phyloP scores from a whole-genome alignment of 1,139 yeast genomes.

The Lodderomyces parapsilosis region DNA sequence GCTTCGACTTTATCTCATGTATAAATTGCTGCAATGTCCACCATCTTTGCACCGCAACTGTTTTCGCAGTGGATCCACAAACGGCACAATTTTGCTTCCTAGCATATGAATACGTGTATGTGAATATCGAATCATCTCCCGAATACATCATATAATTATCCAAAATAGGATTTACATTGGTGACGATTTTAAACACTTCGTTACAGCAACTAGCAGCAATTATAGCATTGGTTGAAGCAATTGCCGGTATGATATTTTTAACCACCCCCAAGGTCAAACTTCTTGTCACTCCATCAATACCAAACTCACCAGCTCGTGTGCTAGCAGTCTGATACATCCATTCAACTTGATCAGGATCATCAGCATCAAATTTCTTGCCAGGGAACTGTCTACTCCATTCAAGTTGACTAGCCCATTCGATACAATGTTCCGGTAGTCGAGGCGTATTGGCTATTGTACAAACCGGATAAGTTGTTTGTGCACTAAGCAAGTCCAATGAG shows the following conservation, averaged over 20 bases:
- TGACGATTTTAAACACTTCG: conserved; percentile 78
- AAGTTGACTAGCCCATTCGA: conserved; percentile 83
- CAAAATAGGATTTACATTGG: conserved; percentile 65
- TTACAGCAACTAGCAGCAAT: conserved; percentile 90
- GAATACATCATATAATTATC: conserved; percentile 86
- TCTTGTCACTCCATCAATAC: conserved; percentile 72
- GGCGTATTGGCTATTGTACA: conserved; percentile 97
- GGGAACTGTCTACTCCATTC: conserved; percentile 66
- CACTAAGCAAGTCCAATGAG: conserved; percentile 72
- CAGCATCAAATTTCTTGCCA: conserved; percentile 59
- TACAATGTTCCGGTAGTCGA: conserved; percentile 88
- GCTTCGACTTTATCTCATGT: conserved; percentile 31
- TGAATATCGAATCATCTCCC: conserved; percentile 75
- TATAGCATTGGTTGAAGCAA: conserved; percentile 91
- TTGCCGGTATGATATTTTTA: conserved; percentile 89
- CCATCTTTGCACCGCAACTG: conserved; percentile 30
- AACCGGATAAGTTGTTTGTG: conserved; percentile 75
- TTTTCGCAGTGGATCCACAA: conserved; percentile 56
- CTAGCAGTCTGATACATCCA: conserved; percentile 61
- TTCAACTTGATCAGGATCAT: conserved; percentile 63
- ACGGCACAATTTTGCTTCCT: conserved; percentile 67
- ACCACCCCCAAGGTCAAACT: conserved; percentile 81
- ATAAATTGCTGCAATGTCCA: conserved; percentile 52
- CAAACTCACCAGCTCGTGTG: conserved; percentile 60
- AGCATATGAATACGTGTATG: conserved; percentile 67